Base-by-base conservation (phyloP, 768 basidiomycete genomes). In the Lactarius sp. region DNA sequence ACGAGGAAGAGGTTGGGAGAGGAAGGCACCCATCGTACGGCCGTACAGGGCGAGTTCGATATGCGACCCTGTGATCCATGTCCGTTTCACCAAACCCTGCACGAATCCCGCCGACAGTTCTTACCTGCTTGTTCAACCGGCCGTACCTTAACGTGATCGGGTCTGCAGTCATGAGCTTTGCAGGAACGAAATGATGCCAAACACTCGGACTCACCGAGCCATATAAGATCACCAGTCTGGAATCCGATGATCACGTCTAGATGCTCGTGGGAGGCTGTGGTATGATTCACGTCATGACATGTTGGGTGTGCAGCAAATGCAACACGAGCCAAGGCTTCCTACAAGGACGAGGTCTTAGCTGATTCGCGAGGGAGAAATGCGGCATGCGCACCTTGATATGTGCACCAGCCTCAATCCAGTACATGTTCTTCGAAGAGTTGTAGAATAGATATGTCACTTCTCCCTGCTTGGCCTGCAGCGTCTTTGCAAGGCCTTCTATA, bases 201-300 rank as follows among this genome's bases (percentile, higher is more conserved):
- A 22, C 20, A n/a, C 12, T 20, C 3, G 9, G 34, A 49, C 81
- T 67, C 66, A 90, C 95, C 95, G 60, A 98, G 79, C 97, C 97
- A 98, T 54, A 98, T 76, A 42, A 99, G 78, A 76, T 99, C 97
- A n/a, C 97, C 97, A 0, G 94, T 91, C 65, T 79, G 82, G 72
- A 97, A 98, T 6, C 96, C 97, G 69, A 98, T 88, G 62, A 98
- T 82, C 6, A 97, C 79, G 70, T 98, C 95, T 39, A 98, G 75
- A 50, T 85, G 84, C 47, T 93, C 87, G 12, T 87, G 76, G 3
- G 85, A 87, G 7, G 90, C 85, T 2, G 95, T 97, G 2, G 83
- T 74, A 6, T 79, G 73, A 68, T 97, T 96, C 36, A 96, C 85
- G 70, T 93, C 88, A 73, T 96, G 92, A 72, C 94, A 95, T 1